phyloP scores from a whole-genome alignment of 768 basidiomycete species.

The Agrocybe praecox region DNA sequence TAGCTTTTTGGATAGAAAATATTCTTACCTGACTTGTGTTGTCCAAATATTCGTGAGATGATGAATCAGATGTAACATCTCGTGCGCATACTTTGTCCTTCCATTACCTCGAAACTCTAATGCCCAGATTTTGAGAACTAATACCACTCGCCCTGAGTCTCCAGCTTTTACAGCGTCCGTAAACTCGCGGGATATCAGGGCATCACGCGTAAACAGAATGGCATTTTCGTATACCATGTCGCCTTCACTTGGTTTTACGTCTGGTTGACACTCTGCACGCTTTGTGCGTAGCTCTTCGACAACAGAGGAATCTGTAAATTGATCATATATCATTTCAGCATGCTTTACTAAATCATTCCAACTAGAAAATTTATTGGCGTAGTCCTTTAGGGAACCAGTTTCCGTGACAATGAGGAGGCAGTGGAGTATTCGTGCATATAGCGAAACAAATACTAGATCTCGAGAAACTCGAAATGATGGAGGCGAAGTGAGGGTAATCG shows the following conservation, averaged over 20 bases:
- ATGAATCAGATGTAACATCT: slow-evolving; percentile 31
- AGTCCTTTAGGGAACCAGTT: slow-evolving; percentile 8
- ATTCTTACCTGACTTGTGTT: slow-evolving; percentile 19
- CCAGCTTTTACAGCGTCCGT: slow-evolving; percentile 31
- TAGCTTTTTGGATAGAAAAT: background rate
- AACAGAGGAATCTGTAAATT: too few species aligned
- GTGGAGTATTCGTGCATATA: slow-evolving; percentile 34
- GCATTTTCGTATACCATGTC: slow-evolving; percentile 32
- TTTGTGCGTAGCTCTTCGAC: too few species aligned
- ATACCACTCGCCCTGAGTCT: slow-evolving; percentile 29
- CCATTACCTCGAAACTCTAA: slow-evolving; percentile 32
- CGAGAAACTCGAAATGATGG: slow-evolving; percentile 35
- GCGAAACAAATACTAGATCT: slow-evolving; percentile 34
- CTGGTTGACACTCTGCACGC: too few species aligned
- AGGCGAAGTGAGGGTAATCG: slow-evolving; percentile 34
- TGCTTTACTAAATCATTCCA: too few species aligned
- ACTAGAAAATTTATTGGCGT: too few species aligned
- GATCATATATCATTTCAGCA: too few species aligned
- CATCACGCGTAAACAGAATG: slow-evolving; percentile 29
- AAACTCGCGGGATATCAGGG: slow-evolving; percentile 25
- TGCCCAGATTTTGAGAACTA: slow-evolving; percentile 29
- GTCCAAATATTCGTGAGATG: slow-evolving; percentile 27
- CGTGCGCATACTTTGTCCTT: slow-evolving; percentile 33
- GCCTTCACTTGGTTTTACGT: too few species aligned
- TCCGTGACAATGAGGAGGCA: slow-evolving; percentile 30